Conservation (phyloP, 2,329 filamentous ascomycete genomes). For the Alternaria triticimaculans region DNA sequence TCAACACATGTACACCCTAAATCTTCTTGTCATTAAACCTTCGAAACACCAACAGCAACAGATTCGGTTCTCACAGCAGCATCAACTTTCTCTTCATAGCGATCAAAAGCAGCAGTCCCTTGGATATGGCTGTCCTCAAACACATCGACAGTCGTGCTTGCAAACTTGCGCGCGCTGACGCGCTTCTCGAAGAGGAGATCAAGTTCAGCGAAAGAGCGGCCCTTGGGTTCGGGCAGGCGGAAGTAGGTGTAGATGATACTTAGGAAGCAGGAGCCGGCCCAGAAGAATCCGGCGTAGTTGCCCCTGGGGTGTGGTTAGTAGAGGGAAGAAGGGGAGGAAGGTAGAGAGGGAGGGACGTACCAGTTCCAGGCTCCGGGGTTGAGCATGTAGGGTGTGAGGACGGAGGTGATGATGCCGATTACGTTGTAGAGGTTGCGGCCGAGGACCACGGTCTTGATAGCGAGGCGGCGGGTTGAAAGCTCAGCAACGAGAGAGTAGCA, state of each 20-base stretch:
- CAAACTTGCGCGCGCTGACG: slow-evolving; percentile 76
- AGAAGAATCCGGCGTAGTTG: slow-evolving; percentile 88
- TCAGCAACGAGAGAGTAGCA: slow-evolving; percentile 89
- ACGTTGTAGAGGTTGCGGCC: slow-evolving; percentile 80
- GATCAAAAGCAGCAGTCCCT: slow-evolving; percentile 39
- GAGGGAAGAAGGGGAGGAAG: background rate
- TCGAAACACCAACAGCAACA: slow-evolving; percentile 16
- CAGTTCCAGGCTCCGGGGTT: slow-evolving; percentile 85
- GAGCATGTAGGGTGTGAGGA: slow-evolving; percentile 90
- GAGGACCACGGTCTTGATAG: slow-evolving; percentile 90
- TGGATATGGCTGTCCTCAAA: slow-evolving; percentile 49
- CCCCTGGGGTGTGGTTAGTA: slow-evolving; percentile 56
- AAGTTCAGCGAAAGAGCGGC: slow-evolving; percentile 83
- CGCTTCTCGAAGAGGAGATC: slow-evolving; percentile 82
- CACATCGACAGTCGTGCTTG: slow-evolving; percentile 62
- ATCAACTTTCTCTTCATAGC: slow-evolving; percentile 46
- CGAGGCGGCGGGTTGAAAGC: slow-evolving; percentile 79
- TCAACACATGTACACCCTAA: slow-evolving; percentile 2
- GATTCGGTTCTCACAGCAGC: slow-evolving; percentile 29
- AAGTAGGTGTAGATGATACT: slow-evolving; percentile 85
- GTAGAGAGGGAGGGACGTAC: background rate
- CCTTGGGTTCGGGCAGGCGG: slow-evolving; percentile 78
- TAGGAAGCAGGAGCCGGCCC: slow-evolving; percentile 79
- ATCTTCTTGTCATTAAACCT: slow-evolving; percentile 9
- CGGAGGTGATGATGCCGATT: slow-evolving; percentile 79